These are phyloP conservation scores for Dactylella cylindrospora DNA, from an alignment of 2,329 filamentous ascomycete species.

Conservation along the genomic window DNA sequence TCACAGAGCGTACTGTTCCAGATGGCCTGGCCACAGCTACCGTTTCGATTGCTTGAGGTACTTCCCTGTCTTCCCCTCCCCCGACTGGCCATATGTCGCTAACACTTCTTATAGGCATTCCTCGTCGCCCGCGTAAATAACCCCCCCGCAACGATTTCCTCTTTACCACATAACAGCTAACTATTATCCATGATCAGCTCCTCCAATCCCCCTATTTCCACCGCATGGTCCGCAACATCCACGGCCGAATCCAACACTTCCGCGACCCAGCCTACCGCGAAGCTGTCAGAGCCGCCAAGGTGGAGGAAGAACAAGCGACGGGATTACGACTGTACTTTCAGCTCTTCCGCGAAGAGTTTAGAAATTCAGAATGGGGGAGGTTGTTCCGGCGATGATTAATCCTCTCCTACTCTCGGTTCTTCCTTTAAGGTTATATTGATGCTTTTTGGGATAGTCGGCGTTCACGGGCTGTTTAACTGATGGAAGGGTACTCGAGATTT, in stretches of 20 bases:
- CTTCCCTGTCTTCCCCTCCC: background rate
- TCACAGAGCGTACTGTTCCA: slow-evolving; percentile 8
- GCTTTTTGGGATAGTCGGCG: background rate
- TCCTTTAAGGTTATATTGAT: background rate
- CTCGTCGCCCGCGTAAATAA: slow-evolving; percentile 35
- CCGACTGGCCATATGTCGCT: background rate
- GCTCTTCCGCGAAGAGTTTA: slow-evolving; percentile 38
- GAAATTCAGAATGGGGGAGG: slow-evolving; percentile 38
- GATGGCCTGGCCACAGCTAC: slow-evolving; percentile 39
- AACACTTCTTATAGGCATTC: slow-evolving; percentile 18
- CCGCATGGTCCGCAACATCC: slow-evolving; percentile 29
- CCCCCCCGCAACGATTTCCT: background rate
- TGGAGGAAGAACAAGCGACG: slow-evolving; percentile 19
- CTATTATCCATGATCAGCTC: slow-evolving; percentile 11
- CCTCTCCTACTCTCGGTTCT: background rate
- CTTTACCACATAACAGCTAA: background rate
- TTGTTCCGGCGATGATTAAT: slow-evolving; percentile 20
- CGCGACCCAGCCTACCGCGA: slow-evolving; percentile 24
- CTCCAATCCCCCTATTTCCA: slow-evolving; percentile 39
- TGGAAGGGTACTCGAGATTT: background rate
- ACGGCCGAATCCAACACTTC: slow-evolving; percentile 28
- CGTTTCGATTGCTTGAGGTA: slow-evolving; percentile 37
- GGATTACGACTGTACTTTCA: slow-evolving; percentile 20
- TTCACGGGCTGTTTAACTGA: background rate
- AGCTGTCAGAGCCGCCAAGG: slow-evolving; percentile 19